Evolutionary conservation across 2,329 filamentous ascomycete species (phyloP).

Genomic region (Diaporthe vaccinii): DNA sequence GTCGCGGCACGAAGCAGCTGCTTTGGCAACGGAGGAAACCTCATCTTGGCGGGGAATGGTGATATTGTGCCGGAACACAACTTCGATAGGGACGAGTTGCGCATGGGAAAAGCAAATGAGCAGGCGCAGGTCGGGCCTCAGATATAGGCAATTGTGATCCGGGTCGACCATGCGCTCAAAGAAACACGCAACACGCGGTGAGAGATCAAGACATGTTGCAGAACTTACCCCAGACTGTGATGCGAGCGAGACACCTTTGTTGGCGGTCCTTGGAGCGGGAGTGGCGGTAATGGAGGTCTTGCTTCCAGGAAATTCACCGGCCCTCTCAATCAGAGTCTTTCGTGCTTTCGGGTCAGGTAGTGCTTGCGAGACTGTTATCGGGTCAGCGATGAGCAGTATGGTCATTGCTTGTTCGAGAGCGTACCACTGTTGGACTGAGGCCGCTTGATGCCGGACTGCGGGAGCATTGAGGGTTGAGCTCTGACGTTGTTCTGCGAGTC

Average conservation of each 20-base stretch:
- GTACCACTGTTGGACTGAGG: constrained; percentile 48
- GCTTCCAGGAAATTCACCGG: constrained; percentile 63
- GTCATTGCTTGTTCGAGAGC: constrained; percentile 35
- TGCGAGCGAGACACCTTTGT: constrained; percentile 61
- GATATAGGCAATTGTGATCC: background rate
- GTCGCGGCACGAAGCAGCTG: constrained; percentile 4
- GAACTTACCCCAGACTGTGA: constrained; percentile 44
- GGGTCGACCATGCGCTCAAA: background rate
- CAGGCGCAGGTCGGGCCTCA: background rate
- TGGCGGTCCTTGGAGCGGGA: constrained; percentile 55
- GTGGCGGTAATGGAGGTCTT: constrained; percentile 49
- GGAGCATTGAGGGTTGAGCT: constrained; percentile 57
- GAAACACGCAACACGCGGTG: background rate
- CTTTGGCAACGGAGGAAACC: background rate
- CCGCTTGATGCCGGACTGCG: constrained; percentile 64
- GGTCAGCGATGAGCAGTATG: constrained; percentile 38
- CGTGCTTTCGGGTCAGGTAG: constrained; percentile 67
- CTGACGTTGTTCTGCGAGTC: constrained; percentile 74
- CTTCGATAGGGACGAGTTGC: background rate
- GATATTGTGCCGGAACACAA: background rate
- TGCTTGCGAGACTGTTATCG: constrained; percentile 58
- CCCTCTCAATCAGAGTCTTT: constrained; percentile 69
- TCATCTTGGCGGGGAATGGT: background rate
- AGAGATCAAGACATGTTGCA: constrained; percentile 3
- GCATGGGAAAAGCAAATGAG: background rate